Percentiles rank a stretch among this genome's conserved stretches.
phyloP scores from a whole-genome alignment of 2,329 filamentous ascomycete genomes.

The Clonostachys sp. region DNA sequence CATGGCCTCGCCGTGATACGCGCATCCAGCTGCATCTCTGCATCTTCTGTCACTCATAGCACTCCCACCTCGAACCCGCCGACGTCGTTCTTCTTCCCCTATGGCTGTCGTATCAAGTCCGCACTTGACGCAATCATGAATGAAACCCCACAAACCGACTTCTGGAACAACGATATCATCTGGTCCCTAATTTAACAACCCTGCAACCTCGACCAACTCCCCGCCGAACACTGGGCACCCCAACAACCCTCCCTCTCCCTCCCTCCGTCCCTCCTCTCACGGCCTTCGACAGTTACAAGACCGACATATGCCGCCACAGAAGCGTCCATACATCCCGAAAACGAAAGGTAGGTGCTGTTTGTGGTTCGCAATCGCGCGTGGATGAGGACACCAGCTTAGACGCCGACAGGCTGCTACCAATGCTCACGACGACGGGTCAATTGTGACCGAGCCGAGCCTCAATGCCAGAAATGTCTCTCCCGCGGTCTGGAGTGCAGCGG shows the following conservation, averaged over 20 bases:
- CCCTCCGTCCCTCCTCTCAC: not conserved
- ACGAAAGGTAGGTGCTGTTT: constrained; percentile 10
- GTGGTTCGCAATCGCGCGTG: not conserved
- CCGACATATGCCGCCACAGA: constrained; percentile 5
- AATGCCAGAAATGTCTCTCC: constrained; percentile 21
- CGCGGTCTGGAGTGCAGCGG: constrained; percentile 22
- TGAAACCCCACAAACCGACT: too few species aligned
- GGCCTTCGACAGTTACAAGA: not conserved
- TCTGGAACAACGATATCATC: too few species aligned
- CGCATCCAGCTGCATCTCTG: too few species aligned
- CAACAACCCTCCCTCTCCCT: not conserved
- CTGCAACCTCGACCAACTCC: not conserved
- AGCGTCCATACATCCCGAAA: constrained; percentile 11
- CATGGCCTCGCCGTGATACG: too few species aligned
- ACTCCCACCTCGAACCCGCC: too few species aligned
- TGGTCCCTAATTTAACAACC: too few species aligned
- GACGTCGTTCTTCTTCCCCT: too few species aligned
- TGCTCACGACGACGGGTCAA: constrained; percentile 26
- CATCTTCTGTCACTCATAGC: too few species aligned
- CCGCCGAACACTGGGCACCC: not conserved
- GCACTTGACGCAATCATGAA: too few species aligned
- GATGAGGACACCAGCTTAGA: not conserved
- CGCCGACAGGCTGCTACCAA: constrained; percentile 20
- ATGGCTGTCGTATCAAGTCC: too few species aligned
- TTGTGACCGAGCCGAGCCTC: constrained; percentile 22